phyloP scores from a whole-genome alignment of 163 green algal genomes.

The Prototheca stagnorum region DNA sequence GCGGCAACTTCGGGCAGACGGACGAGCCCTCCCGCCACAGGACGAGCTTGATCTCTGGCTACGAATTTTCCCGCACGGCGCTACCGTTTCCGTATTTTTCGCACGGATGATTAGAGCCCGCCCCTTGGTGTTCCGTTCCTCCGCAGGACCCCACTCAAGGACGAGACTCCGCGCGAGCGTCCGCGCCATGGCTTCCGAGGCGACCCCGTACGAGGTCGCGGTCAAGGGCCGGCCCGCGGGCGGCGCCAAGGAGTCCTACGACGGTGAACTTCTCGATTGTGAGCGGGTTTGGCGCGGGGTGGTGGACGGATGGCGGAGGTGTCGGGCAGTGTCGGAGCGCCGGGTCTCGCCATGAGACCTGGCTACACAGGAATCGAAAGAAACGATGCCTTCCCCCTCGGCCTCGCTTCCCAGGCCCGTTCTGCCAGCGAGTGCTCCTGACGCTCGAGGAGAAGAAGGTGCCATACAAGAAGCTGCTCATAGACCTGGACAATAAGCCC shows the following conservation, averaged over 20 bases:
- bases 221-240: background rate
- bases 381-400: background rate
- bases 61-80: too few species aligned
- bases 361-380: background rate
- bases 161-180: too few species aligned
- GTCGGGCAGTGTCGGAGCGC: background rate
- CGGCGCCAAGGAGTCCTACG: background rate
- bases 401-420: slow-evolving; percentile 59
- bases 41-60: too few species aligned
- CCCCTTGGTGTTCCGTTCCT: too few species aligned
- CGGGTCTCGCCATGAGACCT: background rate
- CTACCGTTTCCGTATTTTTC: too few species aligned
- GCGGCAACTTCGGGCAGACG: too few species aligned
- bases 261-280: background rate
- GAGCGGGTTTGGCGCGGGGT: background rate
- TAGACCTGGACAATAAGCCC: slow-evolving; percentile 62
- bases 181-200: background rate
- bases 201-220: background rate
- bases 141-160: too few species aligned
- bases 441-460: slow-evolving; percentile 55
- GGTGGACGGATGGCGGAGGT: slow-evolving; percentile 13
- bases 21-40: too few species aligned
- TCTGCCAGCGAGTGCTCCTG: slow-evolving; percentile 60
- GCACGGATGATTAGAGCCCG: too few species aligned
- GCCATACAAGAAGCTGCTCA: slow-evolving; percentile 30